Conservation (phyloP, 2,329 filamentous ascomycete genomes). For the Apiospora rasikravindrae region DNA sequence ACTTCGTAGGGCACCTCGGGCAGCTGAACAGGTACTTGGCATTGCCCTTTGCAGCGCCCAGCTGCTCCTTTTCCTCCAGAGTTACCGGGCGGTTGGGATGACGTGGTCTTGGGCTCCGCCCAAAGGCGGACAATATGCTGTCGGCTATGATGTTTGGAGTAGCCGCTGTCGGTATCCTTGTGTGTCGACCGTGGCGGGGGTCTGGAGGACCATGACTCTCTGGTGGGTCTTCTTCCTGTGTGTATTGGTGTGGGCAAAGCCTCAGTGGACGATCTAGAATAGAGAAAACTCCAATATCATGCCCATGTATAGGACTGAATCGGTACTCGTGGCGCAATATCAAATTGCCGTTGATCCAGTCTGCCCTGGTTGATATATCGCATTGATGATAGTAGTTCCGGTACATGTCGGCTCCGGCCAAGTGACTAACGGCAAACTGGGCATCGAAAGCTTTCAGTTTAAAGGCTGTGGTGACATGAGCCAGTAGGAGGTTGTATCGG, state of each 20-base stretch:
- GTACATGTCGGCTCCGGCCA: too few species aligned
- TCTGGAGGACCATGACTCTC: too few species aligned
- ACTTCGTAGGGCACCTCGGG: not conserved
- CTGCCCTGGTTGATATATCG: not conserved
- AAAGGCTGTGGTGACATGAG: not conserved
- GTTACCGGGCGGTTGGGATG: not conserved
- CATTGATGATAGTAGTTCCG: too few species aligned
- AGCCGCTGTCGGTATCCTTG: too few species aligned
- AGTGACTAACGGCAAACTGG: not conserved
- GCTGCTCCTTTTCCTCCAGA: not conserved
- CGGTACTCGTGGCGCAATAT: not conserved
- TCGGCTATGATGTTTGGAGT: too few species aligned
- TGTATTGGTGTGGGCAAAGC: not conserved
- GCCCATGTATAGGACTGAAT: not conserved
- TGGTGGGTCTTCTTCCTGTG: too few species aligned
- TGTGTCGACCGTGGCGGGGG: too few species aligned
- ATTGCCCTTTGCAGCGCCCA: too few species aligned
- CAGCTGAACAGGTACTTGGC: not conserved
- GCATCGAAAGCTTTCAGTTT: not conserved
- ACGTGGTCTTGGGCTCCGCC: too few species aligned
- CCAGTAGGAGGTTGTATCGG: not conserved
- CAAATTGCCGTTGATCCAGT: not conserved
- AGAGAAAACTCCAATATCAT: too few species aligned
- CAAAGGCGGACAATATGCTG: not conserved
- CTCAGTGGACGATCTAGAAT: not conserved